Base-by-base conservation (phyloP, 2,329 filamentous ascomycete species). In the Ceratocystis huliohia region DNA sequence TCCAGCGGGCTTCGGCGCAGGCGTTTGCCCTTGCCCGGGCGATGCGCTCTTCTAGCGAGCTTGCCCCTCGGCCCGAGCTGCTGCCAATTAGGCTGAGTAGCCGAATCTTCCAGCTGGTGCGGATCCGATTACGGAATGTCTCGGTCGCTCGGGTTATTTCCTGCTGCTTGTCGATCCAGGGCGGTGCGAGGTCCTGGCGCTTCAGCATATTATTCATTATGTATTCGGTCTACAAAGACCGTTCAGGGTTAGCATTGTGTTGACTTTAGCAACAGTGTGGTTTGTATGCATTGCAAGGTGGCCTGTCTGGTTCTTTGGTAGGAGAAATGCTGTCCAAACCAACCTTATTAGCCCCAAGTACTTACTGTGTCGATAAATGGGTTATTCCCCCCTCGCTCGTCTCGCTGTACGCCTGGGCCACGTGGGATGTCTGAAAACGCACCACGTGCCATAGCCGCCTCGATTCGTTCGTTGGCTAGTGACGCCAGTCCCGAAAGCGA, bases 121-220 rank as follows among this genome's bases (percentile, higher is more conserved):
- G 80, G 68, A 97, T 73, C n/a, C 90, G 79, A 1, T 79, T 77
- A 1, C 94, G 83, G 73, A 99, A 96, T 0, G 81, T 80, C 13
- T 80, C 81, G 0, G 86, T 82, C 0, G 88, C 82, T 68, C 84
- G 85, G 10, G 85, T 81, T 5, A 97, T 78, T 72, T 96, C 91
- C 73, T 97, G 93, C 74, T 99, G 94, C 76, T 96, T 97, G 76
- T 99, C 94, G 68, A 99, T 97, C 94, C 94, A 99, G 0, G 93
- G 93, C 0, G 94, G 94, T 0, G 96, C 90, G 68, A 97, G 89
- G 22, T 96, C 92, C 75, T 99, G 94, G 67, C 88, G 88, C 76
- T 96, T 89, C 69, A 99, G 96, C 79, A 97, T 96, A 76, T 95
- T 94, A 77, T 99, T 97, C 88, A 97, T 88, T 71, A 97, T 89